These are phyloP conservation scores for Hanseniaspora vineae DNA, from an alignment of 805 yeast genomes.

Conservation along the genomic window DNA sequence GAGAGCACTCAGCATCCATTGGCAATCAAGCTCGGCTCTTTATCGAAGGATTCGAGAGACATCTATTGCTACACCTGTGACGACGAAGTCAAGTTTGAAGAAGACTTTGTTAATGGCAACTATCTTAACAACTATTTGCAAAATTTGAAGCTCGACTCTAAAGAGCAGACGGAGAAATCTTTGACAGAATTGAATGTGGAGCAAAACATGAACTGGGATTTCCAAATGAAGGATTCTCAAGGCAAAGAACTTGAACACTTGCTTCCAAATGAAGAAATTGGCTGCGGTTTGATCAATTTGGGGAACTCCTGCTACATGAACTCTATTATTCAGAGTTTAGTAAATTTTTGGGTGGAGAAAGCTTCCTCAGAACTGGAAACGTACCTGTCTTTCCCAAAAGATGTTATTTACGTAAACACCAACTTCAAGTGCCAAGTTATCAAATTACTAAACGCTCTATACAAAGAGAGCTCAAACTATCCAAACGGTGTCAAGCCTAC, in stretches of 20 bases:
- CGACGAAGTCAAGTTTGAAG: constrained; percentile 75
- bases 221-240: constrained; percentile 57
- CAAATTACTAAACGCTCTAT: constrained; percentile 69
- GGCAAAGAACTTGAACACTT: constrained; percentile 56
- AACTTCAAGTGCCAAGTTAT: constrained; percentile 64
- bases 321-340: constrained; percentile 64
- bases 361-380: constrained; percentile 22
- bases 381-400: constrained; percentile 29
- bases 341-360: constrained; percentile 16
- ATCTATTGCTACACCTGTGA: constrained; percentile 80
- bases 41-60: constrained; percentile 62
- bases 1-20: constrained; percentile 53
- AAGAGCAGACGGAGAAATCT: constrained; percentile 71
- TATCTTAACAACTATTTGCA: constrained; percentile 31
- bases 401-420: constrained; percentile 39
- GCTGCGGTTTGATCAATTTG: constrained; percentile 74
- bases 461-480: constrained; percentile 33
- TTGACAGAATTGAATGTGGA: constrained; percentile 83
- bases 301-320: constrained; percentile 91
- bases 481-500: constrained; percentile 70
- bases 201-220: constrained; percentile 90
- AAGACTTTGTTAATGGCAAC: constrained; percentile 7
- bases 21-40: constrained; percentile 84
- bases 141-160: constrained; percentile 56
- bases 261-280: constrained; percentile 28